Conservation (phyloP, 805 yeast genomes). For the Metschnikowia koreensis region DNA sequence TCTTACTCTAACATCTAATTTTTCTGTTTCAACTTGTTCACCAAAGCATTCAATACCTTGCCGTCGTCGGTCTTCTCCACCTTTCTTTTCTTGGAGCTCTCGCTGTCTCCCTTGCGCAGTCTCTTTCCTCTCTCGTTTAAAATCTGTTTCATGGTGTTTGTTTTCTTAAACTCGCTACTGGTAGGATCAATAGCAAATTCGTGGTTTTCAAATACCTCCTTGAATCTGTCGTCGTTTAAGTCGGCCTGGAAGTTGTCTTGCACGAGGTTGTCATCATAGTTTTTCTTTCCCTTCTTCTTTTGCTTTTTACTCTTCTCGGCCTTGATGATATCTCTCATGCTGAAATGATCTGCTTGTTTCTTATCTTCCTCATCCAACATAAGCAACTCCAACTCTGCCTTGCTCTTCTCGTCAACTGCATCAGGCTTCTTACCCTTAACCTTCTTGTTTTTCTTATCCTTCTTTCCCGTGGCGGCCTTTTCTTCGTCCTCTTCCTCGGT, state of each 20-base stretch:
- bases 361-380: conserved; percentile 58
- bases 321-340: conserved; percentile 72
- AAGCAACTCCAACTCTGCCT: conserved; percentile 71
- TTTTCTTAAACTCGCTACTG: conserved; percentile 83
- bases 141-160: conserved; percentile 81
- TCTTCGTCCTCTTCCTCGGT: conserved; percentile 54
- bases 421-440: conserved; percentile 9
- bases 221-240: conserved; percentile 80
- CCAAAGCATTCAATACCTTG: conserved; percentile 31
- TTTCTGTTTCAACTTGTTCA: conserved; percentile 50
- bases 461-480: conserved; percentile 21
- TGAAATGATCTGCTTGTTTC: conserved; percentile 60
- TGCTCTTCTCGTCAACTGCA: conserved; percentile 22
- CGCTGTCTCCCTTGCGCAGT: conserved; percentile 17
- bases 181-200: conserved; percentile 95
- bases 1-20: conserved; percentile 9
- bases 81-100: conserved; percentile 8
- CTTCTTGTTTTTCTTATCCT: conserved; percentile 28
- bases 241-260: conserved; percentile 62
- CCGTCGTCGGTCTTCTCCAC: conserved; percentile 7
- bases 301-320: conserved; percentile 63
- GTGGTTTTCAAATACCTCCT: conserved; percentile 77
- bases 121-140: conserved; percentile 71
- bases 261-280: conserved; percentile 48
- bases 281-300: conserved; percentile 45